A percentile compares a stretch with the other conserved stretches of the same genome.
These are phyloP conservation scores for Mycosphaerelloides madeirae DNA, from an alignment of 2,329 filamentous ascomycete genomes.

Conservation along the genomic window DNA sequence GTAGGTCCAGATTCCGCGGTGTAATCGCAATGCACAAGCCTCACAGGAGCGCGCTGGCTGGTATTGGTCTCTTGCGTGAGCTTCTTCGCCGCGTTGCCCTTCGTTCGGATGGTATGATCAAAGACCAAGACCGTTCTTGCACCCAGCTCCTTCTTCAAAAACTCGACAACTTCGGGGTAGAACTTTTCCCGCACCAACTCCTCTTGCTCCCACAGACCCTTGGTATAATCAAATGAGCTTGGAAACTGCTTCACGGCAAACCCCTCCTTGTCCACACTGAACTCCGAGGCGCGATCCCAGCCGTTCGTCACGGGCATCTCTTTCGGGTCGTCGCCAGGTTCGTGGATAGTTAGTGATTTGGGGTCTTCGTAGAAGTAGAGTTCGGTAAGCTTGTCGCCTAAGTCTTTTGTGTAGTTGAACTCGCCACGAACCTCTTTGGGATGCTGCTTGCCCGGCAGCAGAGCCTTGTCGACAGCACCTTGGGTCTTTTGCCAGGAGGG, in stretches of 20 bases:
- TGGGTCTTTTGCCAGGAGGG: slow-evolving; percentile 40
- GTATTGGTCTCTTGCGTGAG: slow-evolving; percentile 34
- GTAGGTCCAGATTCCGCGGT: slow-evolving; percentile 41
- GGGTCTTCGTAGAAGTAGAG: slow-evolving; percentile 40
- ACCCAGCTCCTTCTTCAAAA: slow-evolving; percentile 43
- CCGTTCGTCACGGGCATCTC: slow-evolving; percentile 40
- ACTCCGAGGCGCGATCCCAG: slow-evolving; percentile 40
- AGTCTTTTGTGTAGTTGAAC: slow-evolving; percentile 46
- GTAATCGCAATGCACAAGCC: slow-evolving; percentile 51
- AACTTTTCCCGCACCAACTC: slow-evolving; percentile 39
- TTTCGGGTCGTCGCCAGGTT: slow-evolving; percentile 37
- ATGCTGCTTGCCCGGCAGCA: slow-evolving; percentile 28
- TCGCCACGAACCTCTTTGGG: slow-evolving; percentile 36
- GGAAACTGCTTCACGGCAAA: slow-evolving; percentile 42
- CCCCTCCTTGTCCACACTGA: slow-evolving; percentile 44
- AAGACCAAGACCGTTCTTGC: slow-evolving; percentile 46
- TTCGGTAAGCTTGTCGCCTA: slow-evolving; percentile 37
- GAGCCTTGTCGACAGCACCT: slow-evolving; percentile 36
- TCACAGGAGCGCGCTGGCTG: slow-evolving; percentile 42
- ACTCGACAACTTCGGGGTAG: slow-evolving; percentile 45
- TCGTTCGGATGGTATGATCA: slow-evolving; percentile 47
- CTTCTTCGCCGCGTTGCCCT: slow-evolving; percentile 30
- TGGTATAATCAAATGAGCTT: slow-evolving; percentile 4
- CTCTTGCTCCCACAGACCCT: slow-evolving; percentile 39
- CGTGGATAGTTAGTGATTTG: slow-evolving; percentile 38